Base-by-base conservation (phyloP, 495 filamentous ascomycete species). In the Penicillium coffeae region DNA sequence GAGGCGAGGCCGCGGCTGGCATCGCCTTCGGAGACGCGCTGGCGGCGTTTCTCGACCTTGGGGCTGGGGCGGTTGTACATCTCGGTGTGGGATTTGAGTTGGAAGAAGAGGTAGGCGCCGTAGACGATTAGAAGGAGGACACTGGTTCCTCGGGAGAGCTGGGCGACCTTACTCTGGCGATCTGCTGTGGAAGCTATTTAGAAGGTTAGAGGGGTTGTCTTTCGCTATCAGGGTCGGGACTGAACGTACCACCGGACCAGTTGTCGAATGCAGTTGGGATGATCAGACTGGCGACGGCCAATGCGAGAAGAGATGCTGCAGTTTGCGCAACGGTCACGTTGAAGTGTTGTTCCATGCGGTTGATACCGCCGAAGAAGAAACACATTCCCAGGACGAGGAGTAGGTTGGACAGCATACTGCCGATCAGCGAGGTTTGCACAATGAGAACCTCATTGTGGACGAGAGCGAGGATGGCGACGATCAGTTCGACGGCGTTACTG, bases 271-370 rank as follows among this genome's bases (percentile, higher is more conserved):
- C 89, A 10, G 91, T 95, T 0, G 91, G 91, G 22, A 96, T 89
- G 50, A 96, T 90, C 49, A 96, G 70, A 64, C 78, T 83, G 45
- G 78, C 85, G 10, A 94, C 86, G 13, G 87, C 85, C 15, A 96
- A 71, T 2, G 89, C 83, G 1, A 96, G 75, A 12, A 96, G 66
- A 68, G 83, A 88, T 21, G 90, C 82, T 1, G 91, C 90, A 0
- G 91, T 96, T 62, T 95, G 89, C 1, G 91, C 91, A n/a, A 96
- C 90, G 2, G 86, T 88, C 1, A 87, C 81, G 70, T 96, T 96
- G 78, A 96, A 96, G 63, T 81, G 83, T 55, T 96, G 91, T 59
- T 95, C 86, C 22, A 79, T 51, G 16, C 91, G 82, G 40, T 85
- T 82, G 39, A 93, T 63, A 21, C 91, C 91, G 22, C 91, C 90